Evolutionary conservation across 345 rosid species (phyloP).

Genomic region (Isatis tinctoria): DNA sequence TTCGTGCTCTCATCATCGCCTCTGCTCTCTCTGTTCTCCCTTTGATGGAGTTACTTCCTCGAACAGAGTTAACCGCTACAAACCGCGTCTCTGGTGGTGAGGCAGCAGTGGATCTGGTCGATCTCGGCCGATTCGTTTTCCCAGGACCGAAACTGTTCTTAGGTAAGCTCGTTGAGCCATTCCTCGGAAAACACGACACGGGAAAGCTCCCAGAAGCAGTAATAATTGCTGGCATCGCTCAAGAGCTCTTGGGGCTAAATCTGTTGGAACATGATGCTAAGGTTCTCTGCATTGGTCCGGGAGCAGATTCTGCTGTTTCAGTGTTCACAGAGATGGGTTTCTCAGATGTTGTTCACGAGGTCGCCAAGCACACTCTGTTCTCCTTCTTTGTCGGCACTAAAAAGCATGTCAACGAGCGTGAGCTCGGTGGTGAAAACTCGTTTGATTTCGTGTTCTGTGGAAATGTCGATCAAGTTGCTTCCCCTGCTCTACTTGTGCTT

Average conservation of each 20-base stretch:
- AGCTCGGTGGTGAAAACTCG: slow-evolving; percentile 16
- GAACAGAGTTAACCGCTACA: neutral
- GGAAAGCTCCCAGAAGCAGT: neutral
- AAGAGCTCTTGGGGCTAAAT: neutral
- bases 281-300: neutral
- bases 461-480: slow-evolving; percentile 48
- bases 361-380: too few relatives aligned
- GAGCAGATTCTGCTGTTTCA: neutral
- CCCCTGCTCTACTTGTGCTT: slow-evolving; percentile 49
- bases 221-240: neutral
- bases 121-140: too few relatives aligned
- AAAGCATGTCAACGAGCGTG: too few relatives aligned
- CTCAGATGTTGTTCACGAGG: neutral
- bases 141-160: neutral
- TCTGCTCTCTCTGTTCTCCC: neutral
- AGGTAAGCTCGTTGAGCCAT: neutral
- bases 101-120: neutral
- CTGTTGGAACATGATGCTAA: neutral
- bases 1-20: neutral
- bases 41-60: neutral
- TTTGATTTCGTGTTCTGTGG: slow-evolving; percentile 63
- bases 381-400: too few relatives aligned
- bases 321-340: neutral
- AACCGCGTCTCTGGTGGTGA: too few relatives aligned
- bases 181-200: neutral